Evolutionary conservation across 2,329 filamentous ascomycete species (phyloP), one percentile per base, ranked within the genome.

Genomic region (Myriosclerotinia curreyana): DNA sequence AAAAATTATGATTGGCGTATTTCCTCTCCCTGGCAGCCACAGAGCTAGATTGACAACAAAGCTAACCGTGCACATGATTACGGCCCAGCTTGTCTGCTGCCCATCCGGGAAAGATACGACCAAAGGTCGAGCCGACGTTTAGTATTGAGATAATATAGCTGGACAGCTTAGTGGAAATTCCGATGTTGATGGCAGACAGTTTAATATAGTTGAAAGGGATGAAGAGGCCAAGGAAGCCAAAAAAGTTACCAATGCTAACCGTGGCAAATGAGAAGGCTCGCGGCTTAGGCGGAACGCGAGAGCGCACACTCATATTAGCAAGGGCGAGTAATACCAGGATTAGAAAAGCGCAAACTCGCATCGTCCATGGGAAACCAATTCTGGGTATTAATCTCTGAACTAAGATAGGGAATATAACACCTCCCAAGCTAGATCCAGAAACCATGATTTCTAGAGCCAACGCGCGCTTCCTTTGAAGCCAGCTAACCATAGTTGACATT

Each of bases 1-100:
- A 81, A 88, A 92, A 0, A 78, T 79, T 70, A 89, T 90, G 34
- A 90, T 76, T 0, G 82, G 80, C 0, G 75, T 56, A 0, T 60
- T 31, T 7, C 78, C 11, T 89, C 75, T 0, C 81, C 82, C 54
- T 86, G 82, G 70, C 83, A 88, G 8, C 83, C 83, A 44, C 86
- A 89, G 0, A 81, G 85, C 48, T 79, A 81, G 72, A 88, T 87
- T 44, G 86, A 65, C 28, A 12, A 69, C 51, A 38, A 25, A 65
- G 5, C 42, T 40, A 25, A 68, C 51, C 1, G 50, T 11, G 6
- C 58, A 42, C 20, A 63, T 38, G 11, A 68, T 12, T 25, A 67
- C 77, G 76, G 3, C 82, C 83, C n/a, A 81, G 65, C 66, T 77
- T 79, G 69, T 86, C 83, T 5, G 78, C 82, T 8, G 83, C 66